Conservation (phyloP, 768 basidiomycete species). For the Albatrellus ellisii region DNA sequence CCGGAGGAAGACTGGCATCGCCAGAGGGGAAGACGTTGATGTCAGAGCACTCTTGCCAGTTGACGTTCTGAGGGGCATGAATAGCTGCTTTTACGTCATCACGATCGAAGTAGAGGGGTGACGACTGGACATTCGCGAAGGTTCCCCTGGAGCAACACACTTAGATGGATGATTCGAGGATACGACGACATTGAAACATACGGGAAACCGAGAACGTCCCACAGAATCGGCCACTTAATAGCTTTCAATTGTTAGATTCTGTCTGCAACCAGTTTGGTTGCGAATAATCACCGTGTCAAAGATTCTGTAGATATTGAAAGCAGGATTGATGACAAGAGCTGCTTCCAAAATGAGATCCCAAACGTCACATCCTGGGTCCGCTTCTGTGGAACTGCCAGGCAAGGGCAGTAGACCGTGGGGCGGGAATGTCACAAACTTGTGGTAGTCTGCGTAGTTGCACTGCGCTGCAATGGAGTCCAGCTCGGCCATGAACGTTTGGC, state of each 20-base stretch:
- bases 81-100: slow-evolving; percentile 56
- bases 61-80: slow-evolving; percentile 48
- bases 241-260: neutral
- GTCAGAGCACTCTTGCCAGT: slow-evolving; percentile 54
- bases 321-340: slow-evolving; percentile 52
- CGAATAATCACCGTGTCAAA: slow-evolving; percentile 44
- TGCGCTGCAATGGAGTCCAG: slow-evolving; percentile 36
- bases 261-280: neutral
- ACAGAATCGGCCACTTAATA: slow-evolving; percentile 42
- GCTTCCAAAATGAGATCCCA: slow-evolving; percentile 56
- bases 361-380: slow-evolving; percentile 44
- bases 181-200: slow-evolving; percentile 14
- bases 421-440: slow-evolving; percentile 53
- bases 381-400: slow-evolving; percentile 39
- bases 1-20: slow-evolving; percentile 48
- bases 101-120: slow-evolving; percentile 61
- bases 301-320: slow-evolving; percentile 67
- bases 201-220: slow-evolving; percentile 81
- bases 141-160: slow-evolving; percentile 31
- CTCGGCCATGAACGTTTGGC: slow-evolving; percentile 46
- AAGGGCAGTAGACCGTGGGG: slow-evolving; percentile 55
- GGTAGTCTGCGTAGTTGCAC: slow-evolving; percentile 57
- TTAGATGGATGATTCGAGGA: neutral
- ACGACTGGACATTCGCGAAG: slow-evolving; percentile 34
- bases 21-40: slow-evolving; percentile 46